Evolutionary conservation across 1,284 basidiomycete species (phyloP).

Genomic region (Coriolopsis trogii): DNA sequence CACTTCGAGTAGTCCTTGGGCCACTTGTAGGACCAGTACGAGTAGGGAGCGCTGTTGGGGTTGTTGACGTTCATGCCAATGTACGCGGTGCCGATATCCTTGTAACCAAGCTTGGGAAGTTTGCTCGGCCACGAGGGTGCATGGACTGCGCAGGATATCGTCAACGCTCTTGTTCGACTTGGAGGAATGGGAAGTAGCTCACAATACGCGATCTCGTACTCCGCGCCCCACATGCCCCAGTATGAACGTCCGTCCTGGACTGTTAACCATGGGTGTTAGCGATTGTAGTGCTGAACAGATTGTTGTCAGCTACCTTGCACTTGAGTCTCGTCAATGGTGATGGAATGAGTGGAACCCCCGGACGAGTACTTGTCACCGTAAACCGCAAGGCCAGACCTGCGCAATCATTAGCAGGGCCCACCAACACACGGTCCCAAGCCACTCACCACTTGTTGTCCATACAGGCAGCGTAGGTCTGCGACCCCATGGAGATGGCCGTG

Average conservation of each 20-base stretch:
- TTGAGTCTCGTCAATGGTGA: constrained; percentile 12
- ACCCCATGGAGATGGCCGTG: constrained; percentile 10
- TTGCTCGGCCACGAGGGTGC: constrained; percentile 11
- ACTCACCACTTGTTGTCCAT: constrained; percentile 22
- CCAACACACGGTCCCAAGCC: background rate
- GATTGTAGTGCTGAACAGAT: background rate
- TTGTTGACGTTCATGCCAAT: constrained; percentile 20
- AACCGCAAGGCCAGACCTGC: constrained; percentile 15
- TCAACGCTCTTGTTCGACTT: background rate
- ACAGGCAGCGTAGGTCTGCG: constrained; percentile 16
- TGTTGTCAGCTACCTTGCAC: constrained; percentile 7
- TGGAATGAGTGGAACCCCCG: background rate
- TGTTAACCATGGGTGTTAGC: background rate
- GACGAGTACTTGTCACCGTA: constrained; percentile 10
- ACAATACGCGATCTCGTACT: constrained; percentile 19
- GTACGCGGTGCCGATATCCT: constrained; percentile 6
- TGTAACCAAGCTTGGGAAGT: constrained; percentile 3
- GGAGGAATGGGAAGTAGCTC: background rate
- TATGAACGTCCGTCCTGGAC: constrained; percentile 9
- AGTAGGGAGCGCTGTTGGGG: constrained; percentile 16
- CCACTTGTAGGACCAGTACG: constrained; percentile 19
- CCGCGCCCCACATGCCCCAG: constrained; percentile 14
- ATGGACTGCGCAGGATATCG: background rate
- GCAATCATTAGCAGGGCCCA: background rate
- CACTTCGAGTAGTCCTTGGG: constrained; percentile 15